Evolutionary conservation across 2,329 filamentous ascomycete genomes (phyloP).

Genomic region (Apiospora rasikravindrae): DNA sequence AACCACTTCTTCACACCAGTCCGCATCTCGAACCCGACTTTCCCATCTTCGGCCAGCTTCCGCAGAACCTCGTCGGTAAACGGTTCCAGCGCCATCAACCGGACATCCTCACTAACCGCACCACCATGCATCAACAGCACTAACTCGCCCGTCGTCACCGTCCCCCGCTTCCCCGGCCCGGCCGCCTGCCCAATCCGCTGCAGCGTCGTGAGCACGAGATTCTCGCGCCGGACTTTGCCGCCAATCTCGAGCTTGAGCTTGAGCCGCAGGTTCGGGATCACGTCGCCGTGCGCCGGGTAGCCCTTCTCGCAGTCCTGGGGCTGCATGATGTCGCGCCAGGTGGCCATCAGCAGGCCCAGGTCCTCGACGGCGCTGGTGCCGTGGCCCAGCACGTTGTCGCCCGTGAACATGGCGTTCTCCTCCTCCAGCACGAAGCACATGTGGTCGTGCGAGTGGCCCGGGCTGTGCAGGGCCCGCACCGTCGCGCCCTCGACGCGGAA

Average conservation of each 20-base stretch:
- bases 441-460: conserved; percentile 80
- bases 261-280: conserved; percentile 72
- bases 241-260: conserved; percentile 81
- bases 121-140: conserved; percentile 50
- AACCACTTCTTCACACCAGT: conserved; percentile 46
- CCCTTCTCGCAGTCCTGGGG: conserved; percentile 65
- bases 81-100: conserved; percentile 46
- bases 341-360: conserved; percentile 68
- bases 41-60: conserved; percentile 49
- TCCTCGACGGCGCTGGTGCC: conserved; percentile 85
- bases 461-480: conserved; percentile 43
- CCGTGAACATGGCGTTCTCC: conserved; percentile 82
- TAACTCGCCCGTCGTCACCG: conserved; percentile 41
- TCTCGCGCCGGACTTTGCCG: conserved; percentile 78
- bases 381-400: conserved; percentile 84
- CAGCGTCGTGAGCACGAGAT: conserved; percentile 25
- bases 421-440: conserved; percentile 78
- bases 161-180: not conserved
- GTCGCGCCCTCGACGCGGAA: conserved; percentile 52
- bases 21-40: conserved; percentile 46
- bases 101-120: conserved; percentile 40
- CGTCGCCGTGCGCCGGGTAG: conserved; percentile 85
- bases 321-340: conserved; percentile 74
- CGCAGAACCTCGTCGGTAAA: conserved; percentile 48
- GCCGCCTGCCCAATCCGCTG: conserved; percentile 44